Percentiles rank a stretch among this genome's conserved stretches.
phyloP scores from a whole-genome alignment of 768 basidiomycete species.

The Podaxis sp. region DNA sequence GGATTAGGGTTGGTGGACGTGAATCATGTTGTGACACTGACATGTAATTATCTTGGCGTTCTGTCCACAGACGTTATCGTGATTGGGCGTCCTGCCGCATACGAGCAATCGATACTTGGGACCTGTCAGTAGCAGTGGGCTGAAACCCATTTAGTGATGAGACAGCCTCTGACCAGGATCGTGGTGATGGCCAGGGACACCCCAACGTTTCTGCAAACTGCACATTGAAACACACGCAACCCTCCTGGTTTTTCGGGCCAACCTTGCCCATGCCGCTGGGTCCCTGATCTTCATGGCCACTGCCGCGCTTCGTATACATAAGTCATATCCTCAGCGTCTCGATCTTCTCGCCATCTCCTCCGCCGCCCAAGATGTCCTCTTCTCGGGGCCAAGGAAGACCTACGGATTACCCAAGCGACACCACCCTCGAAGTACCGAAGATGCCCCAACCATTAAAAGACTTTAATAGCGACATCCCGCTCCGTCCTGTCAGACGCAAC shows the following conservation, averaged over 20 bases:
- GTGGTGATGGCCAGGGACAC: no score
- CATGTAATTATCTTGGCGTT: background rate
- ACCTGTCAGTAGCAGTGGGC: no score
- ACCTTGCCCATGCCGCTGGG: background rate
- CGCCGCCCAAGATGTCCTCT: background rate
- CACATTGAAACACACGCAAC: background rate
- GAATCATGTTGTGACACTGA: background rate
- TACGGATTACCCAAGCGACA: background rate
- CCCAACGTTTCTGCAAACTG: no score
- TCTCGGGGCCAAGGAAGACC: background rate
- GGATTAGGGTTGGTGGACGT: slow-evolving; percentile 18
- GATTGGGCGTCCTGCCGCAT: background rate
- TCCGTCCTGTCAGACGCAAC: background rate
- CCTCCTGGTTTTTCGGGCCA: background rate
- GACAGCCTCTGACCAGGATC: no score
- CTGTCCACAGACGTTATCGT: background rate
- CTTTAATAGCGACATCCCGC: background rate
- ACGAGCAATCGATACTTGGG: no score
- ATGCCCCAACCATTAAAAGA: background rate
- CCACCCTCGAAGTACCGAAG: background rate
- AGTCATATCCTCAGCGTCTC: background rate
- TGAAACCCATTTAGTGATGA: no score
- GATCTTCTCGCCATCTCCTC: no score
- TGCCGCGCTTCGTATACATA: background rate
- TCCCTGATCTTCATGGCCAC: background rate